Base-by-base conservation (phyloP, 164 flowering plant species). In the Chimonanthus praecox region DNA sequence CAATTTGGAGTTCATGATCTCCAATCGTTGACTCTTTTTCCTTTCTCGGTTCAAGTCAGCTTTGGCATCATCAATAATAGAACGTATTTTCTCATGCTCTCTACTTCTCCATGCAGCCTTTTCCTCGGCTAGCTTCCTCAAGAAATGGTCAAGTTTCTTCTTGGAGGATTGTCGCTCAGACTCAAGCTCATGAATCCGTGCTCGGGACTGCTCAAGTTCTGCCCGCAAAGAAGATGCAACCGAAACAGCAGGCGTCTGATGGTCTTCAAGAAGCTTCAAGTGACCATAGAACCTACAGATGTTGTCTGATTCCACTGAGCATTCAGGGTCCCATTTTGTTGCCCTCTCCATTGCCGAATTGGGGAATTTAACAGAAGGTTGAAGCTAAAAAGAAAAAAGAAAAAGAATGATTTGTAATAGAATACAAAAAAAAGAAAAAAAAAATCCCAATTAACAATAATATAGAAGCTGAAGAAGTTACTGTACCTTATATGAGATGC, bases 301-400 rank as follows among this genome's bases (percentile, higher is more conserved):
- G 64, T 87, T 97, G 71, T 86, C 89, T 21, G 87, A 69, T 72
- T 85, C 67, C 79, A 85, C 84, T 9, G 86, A 80, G 75, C 81
- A 81, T 15, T 78, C 78, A 43, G 96, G 94, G 70, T 90, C 90
- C 99, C 99, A 96, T 75, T 96, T 94, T 78, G 99, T 96, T 71
- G 92, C 94, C 16, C 97, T 91, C 83, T 96, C 99, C 97, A 89
- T 90, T 49, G 89, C 90, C 58, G 88, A 74, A 73, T 87, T 86
- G 61, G 87, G 76, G 64, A 83, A 74, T 46, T 82, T 83, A 49
- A 85, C 75, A 13, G 91, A 80, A 49, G 90, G 86, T 71, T 83
- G 86, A 54, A 78, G 70, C 94, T 90, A 73, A 33, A 71, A 61
- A 43, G 47, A 73, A 33, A 71, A 61, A 43, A 48, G 18, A 45